Conservation (phyloP, 2,329 filamentous ascomycete species). For the Paraphoma chrysanthemicola region DNA sequence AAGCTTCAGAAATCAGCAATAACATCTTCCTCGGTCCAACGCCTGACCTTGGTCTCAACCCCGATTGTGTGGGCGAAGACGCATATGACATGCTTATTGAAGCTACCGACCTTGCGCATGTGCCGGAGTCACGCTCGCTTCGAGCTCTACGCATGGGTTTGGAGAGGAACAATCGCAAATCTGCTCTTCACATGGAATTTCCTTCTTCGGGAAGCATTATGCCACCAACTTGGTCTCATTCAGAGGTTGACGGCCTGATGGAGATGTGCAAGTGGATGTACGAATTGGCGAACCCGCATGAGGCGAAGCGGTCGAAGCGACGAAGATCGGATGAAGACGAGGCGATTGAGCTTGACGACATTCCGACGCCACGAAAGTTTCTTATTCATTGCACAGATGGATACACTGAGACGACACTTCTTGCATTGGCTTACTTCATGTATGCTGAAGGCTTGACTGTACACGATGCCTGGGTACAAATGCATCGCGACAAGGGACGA, state of each 20-base stretch:
- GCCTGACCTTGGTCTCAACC: conserved; percentile 68
- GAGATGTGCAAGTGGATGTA: conserved; percentile 92
- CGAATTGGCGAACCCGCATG: conserved; percentile 73
- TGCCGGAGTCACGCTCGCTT: conserved; percentile 74
- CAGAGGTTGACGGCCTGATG: conserved; percentile 82
- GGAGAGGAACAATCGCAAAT: conserved; percentile 50
- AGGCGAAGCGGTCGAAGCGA: conserved; percentile 50
- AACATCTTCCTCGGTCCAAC: conserved; percentile 94
- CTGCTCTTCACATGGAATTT: conserved; percentile 74
- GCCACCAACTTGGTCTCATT: conserved; percentile 81
- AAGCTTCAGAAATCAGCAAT: conserved; percentile 82
- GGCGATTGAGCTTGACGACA: conserved; percentile 62
- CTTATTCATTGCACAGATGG: conserved; percentile 94
- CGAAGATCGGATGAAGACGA: conserved; percentile 57
- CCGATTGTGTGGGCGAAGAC: conserved; percentile 52
- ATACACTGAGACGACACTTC: conserved; percentile 91
- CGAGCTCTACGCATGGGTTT: conserved; percentile 66
- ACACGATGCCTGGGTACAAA: conserved; percentile 83
- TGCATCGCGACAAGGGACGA: conserved; percentile 80
- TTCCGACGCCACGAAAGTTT: conserved; percentile 65
- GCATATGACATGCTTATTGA: conserved; percentile 87
- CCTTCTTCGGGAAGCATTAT: conserved; percentile 94
- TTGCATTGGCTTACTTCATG: conserved; percentile 91
- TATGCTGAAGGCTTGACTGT: conserved; percentile 84
- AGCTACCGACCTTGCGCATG: conserved; percentile 81